Percentiles rank a stretch among this genome's conserved stretches.
Evolutionary conservation across 768 basidiomycete genomes (phyloP).

Genomic region (Tephrocybe sp.): DNA sequence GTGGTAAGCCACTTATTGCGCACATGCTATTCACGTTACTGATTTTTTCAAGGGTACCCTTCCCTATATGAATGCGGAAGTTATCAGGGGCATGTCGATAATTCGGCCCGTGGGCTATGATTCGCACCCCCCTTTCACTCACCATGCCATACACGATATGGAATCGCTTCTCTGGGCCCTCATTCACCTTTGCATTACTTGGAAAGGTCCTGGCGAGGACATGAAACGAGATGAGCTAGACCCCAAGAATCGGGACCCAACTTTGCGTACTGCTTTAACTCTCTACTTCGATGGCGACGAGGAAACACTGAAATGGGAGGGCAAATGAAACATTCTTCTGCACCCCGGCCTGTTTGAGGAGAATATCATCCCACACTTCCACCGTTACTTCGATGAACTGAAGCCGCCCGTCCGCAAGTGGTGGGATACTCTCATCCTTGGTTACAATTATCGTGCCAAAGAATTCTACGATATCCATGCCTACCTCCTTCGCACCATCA

Average conservation of each 20-base stretch:
- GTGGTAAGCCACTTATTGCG: background rate
- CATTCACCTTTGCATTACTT: background rate
- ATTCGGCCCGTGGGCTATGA: no score
- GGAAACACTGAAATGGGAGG: background rate
- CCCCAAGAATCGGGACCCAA: background rate
- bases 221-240: background rate
- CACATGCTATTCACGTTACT: background rate
- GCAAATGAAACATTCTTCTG: background rate
- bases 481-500: background rate
- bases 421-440: background rate
- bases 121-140: background rate
- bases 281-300: background rate
- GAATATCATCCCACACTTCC: background rate
- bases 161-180: constrained; percentile 5
- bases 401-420: background rate
- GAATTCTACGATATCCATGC: constrained; percentile 4
- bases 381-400: background rate
- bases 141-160: background rate
- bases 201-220: background rate
- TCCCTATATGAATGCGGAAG: background rate
- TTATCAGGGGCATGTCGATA: background rate
- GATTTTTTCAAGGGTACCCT: background rate
- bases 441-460: background rate
- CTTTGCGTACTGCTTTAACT: background rate
- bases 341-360: background rate